A percentile compares a stretch with the other conserved stretches of the same genome.
Conservation (phyloP, 2,329 filamentous ascomycete species). For the Dothiorella sarmentorum region DNA sequence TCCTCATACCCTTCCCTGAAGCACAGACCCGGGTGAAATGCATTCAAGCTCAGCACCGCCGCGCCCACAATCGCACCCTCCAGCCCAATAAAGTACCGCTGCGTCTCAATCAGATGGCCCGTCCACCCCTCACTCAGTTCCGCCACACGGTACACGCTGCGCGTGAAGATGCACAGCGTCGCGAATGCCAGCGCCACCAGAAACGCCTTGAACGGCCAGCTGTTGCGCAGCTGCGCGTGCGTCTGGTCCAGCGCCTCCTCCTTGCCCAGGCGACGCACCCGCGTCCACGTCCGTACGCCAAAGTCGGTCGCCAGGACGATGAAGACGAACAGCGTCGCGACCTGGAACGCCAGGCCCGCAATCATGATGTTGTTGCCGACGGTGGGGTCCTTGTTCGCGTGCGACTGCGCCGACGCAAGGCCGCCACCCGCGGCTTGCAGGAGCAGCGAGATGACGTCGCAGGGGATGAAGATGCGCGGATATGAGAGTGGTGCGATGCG, state of each 20-base stretch:
- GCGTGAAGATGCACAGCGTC: slow-evolving; percentile 61
- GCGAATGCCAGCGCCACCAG: slow-evolving; percentile 54
- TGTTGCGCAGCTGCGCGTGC: slow-evolving; percentile 29
- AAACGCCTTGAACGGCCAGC: slow-evolving; percentile 52
- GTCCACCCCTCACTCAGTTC: slow-evolving; percentile 64
- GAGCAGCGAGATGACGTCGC: slow-evolving; percentile 46
- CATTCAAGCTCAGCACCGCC: slow-evolving; percentile 33
- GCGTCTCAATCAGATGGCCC: slow-evolving; percentile 53
- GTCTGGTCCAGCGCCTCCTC: slow-evolving; percentile 27
- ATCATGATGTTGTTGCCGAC: slow-evolving; percentile 46
- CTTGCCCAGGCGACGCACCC: slow-evolving; percentile 24
- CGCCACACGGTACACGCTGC: slow-evolving; percentile 63
- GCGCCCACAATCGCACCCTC: slow-evolving; percentile 35
- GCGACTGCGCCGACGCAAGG: slow-evolving; percentile 36
- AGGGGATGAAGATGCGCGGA: slow-evolving; percentile 50
- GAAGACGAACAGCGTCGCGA: slow-evolving; percentile 43
- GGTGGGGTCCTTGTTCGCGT: slow-evolving; percentile 30
- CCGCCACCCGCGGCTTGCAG: slow-evolving; percentile 46
- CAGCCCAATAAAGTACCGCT: slow-evolving; percentile 39
- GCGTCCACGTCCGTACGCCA: slow-evolving; percentile 28
- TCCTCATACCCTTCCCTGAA: slow-evolving; percentile 31
- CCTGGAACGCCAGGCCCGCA: slow-evolving; percentile 44
- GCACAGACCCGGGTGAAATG: slow-evolving; percentile 37
- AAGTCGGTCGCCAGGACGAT: slow-evolving; percentile 43
- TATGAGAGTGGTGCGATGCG: slow-evolving; percentile 45